Evolutionary conservation across 1,284 basidiomycete species (phyloP).

Genomic region (Tylopilus sp.): DNA sequence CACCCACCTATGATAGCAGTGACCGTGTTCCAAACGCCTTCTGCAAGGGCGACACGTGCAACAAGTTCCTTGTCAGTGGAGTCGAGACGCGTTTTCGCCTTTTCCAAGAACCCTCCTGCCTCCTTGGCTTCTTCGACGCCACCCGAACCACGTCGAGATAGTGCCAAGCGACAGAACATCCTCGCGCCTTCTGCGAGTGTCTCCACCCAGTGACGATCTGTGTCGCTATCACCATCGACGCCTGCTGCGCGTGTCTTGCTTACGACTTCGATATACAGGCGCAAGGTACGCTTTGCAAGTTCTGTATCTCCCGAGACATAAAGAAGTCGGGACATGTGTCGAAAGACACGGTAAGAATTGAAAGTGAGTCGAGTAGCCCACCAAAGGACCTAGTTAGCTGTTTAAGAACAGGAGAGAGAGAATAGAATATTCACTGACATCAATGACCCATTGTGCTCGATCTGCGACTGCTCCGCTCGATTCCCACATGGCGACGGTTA

Average conservation of each 20-base stretch:
- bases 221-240: conserved; percentile 48
- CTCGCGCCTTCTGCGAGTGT: conserved; percentile 68
- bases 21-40: conserved; percentile 60
- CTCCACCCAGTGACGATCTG: conserved; percentile 64
- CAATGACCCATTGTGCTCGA: conserved; percentile 66
- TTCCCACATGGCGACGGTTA: conserved; percentile 80
- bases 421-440: conserved; percentile 44
- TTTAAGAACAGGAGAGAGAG: not conserved
- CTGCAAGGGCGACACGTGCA: conserved; percentile 57
- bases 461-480: conserved; percentile 55
- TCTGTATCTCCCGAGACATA: conserved; percentile 58
- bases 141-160: conserved; percentile 32
- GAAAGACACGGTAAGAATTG: conserved; percentile 78
- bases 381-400: conserved; percentile 63
- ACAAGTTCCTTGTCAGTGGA: conserved; percentile 42
- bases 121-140: conserved; percentile 53
- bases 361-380: conserved; percentile 90
- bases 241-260: conserved; percentile 56
- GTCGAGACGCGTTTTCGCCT: conserved; percentile 51
- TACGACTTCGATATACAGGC: conserved; percentile 81
- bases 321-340: conserved; percentile 75
- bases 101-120: conserved; percentile 52
- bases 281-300: conserved; percentile 72
- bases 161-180: conserved; percentile 60
- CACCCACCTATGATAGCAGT: conserved; percentile 56